Evolutionary conservation across 2,329 filamentous ascomycete species (phyloP).

Genomic region (Decorospora gaudefroyi): DNA sequence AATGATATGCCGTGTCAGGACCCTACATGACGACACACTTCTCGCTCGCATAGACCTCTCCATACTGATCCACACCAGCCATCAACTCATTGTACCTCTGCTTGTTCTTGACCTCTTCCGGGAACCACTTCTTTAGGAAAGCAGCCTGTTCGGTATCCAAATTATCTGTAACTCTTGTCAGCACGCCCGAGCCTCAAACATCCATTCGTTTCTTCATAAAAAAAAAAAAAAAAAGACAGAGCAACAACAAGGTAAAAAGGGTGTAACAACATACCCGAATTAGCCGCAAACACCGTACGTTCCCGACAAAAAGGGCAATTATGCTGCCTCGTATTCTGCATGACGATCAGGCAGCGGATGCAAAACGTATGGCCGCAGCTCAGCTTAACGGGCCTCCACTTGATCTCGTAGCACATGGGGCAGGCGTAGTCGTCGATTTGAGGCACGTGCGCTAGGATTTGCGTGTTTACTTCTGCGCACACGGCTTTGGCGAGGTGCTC

Average conservation of each 20-base stretch:
- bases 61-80: slow-evolving; percentile 73
- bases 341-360: slow-evolving; percentile 78
- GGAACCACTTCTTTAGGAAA: slow-evolving; percentile 77
- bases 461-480: slow-evolving; percentile 72
- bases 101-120: slow-evolving; percentile 67
- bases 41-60: slow-evolving; percentile 62
- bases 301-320: slow-evolving; percentile 77
- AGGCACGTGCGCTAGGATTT: slow-evolving; percentile 74
- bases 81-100: slow-evolving; percentile 72
- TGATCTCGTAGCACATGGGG: slow-evolving; percentile 76
- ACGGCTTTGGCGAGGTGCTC: slow-evolving; percentile 74
- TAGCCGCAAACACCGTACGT: slow-evolving; percentile 71
- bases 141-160: slow-evolving; percentile 70
- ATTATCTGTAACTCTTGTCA: slow-evolving; percentile 57
- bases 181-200: background rate
- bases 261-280: slow-evolving; percentile 58
- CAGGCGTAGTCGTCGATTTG: slow-evolving; percentile 85
- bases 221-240: too few species aligned
- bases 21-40: slow-evolving; percentile 66
- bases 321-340: slow-evolving; percentile 71
- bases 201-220: too few species aligned
- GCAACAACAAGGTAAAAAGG: too few species aligned
- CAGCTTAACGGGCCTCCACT: slow-evolving; percentile 80
- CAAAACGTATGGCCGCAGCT: slow-evolving; percentile 79
- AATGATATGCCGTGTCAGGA: too few species aligned